Conservation (phyloP, 140 eudicot genomes). For the Ambrosia hybrid region DNA sequence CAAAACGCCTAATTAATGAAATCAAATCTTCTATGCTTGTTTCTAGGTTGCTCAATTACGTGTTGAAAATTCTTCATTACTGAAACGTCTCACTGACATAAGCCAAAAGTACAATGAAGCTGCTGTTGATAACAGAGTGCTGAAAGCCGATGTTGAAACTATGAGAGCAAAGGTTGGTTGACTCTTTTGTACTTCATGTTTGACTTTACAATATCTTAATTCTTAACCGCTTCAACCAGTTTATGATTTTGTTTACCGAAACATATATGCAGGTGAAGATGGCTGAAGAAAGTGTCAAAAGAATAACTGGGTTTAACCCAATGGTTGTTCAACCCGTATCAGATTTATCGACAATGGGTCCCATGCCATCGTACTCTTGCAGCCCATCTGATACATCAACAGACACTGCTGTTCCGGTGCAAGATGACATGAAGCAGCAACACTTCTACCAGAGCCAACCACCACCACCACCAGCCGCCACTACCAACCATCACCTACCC, state of each 20-base stretch:
- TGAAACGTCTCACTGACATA: constrained; percentile 79
- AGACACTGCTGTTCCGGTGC: constrained; percentile 69
- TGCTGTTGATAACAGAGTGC: constrained; percentile 96
- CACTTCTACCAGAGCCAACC: constrained; percentile 46
- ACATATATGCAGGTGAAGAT: constrained; percentile 65
- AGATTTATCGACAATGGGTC: constrained; percentile 70
- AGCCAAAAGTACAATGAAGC: constrained; percentile 97
- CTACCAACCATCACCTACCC: constrained; percentile 44
- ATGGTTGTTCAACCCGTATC: constrained; percentile 83
- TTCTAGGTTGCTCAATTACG: constrained; percentile 85
- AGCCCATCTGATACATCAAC: constrained; percentile 73
- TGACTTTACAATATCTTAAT: not conserved
- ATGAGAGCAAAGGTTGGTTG: constrained; percentile 78
- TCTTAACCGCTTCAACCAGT: not conserved
- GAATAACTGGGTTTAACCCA: constrained; percentile 86
- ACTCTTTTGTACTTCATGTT: constrained; percentile 28
- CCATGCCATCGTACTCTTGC: constrained; percentile 56
- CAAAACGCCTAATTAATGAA: not conserved
- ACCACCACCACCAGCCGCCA: no score
- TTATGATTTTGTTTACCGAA: not conserved
- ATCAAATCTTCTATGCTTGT: constrained; percentile 12
- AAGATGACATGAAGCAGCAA: constrained; percentile 68
- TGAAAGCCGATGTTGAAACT: constrained; percentile 96
- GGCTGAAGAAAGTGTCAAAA: constrained; percentile 97
- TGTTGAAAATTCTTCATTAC: constrained; percentile 79